A percentile compares a stretch with the other conserved stretches of the same genome.
Conservation (phyloP, 352 stramenopile genomes). For the Achlya hypogyna region DNA sequence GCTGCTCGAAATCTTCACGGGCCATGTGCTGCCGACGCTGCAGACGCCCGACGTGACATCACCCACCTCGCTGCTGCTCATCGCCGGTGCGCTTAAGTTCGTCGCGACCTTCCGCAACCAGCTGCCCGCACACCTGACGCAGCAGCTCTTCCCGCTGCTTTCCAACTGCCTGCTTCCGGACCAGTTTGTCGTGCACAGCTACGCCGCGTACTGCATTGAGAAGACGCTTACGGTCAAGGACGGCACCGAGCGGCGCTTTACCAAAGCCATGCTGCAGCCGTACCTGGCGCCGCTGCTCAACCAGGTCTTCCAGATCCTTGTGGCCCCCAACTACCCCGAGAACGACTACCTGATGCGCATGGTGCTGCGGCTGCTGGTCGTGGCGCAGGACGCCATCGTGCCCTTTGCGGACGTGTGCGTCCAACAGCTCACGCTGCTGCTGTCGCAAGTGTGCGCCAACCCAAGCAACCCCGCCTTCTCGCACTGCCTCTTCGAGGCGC, state of each 20-base stretch:
- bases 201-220: conserved; percentile 94
- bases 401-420: conserved; percentile 91
- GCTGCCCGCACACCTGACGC: conserved; percentile 87
- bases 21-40: conserved; percentile 90
- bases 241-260: conserved; percentile 47
- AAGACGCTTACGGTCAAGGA: conserved; percentile 95
- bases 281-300: conserved; percentile 90
- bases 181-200: conserved; percentile 96
- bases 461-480: conserved; percentile 98
- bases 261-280: conserved; percentile 79
- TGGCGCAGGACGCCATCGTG: conserved; percentile 89
- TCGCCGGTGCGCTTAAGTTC: conserved; percentile 97
- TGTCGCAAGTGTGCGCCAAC: conserved; percentile 92
- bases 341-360: conserved; percentile 99
- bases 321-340: conserved; percentile 88
- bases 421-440: conserved; percentile 87
- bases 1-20: conserved; percentile 95
- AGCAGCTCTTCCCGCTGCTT: conserved; percentile 90
- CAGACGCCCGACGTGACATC: conserved; percentile 61
- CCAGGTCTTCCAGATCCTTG: conserved; percentile 94
- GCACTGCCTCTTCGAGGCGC: conserved; percentile 98
- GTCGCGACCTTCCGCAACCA: conserved; percentile 97
- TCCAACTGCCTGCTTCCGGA: conserved; percentile 73
- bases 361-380: conserved; percentile 92
- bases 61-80: conserved; percentile 88